Evolutionary conservation across 1,284 basidiomycete genomes (phyloP), one percentile per base, ranked within the genome.

Genomic region (Microbotryum silenes-acaulis): DNA sequence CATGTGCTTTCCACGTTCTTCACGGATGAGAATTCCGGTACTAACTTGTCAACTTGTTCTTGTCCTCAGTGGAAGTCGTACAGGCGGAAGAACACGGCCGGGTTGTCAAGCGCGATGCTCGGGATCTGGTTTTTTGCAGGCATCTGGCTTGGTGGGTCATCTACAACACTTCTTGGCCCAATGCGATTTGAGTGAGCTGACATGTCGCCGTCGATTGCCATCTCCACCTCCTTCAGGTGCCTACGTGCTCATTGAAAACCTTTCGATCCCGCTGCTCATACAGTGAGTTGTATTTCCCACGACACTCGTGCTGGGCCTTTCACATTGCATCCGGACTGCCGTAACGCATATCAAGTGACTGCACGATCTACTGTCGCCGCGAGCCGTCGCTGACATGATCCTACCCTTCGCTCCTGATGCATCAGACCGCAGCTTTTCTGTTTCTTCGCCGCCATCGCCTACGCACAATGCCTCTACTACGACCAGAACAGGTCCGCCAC

Each of bases 381-480:
- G 18, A 12, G 14, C 48, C 21, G 21, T 50, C 20, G 48, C 21
- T 50, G n/a, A 50, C 21, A 14, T 27, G 9, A 20, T 14, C 7
- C 48, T 27, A 20, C 16, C 48, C 10, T 27, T 50, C 9, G 8
- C 14, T 14, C 48, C 12, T 50, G 21, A 1, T 21, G 16, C 12
- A 50, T 6, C 54, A 60, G 62, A 55, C 63, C 63, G 0, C 63
- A 64, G n/a, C 18, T 25, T 1, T 64, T 64, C 55, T 51, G 52
- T 37, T 27, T 56, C 16, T 53, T 61, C 46, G 31, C 63, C 1
- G 52, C 56, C 2, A 37, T 64, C 54, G 56, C 59, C 23, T 61
- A 53, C 50, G 59, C 56, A 1, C 63, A 64, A 25, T 57, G 59
- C 47, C 29, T 64, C 7, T 37, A 58, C 50, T 64, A 64, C 59